Conservation (phyloP, 768 basidiomycete genomes). For the Cyclocybe cylindracea region DNA sequence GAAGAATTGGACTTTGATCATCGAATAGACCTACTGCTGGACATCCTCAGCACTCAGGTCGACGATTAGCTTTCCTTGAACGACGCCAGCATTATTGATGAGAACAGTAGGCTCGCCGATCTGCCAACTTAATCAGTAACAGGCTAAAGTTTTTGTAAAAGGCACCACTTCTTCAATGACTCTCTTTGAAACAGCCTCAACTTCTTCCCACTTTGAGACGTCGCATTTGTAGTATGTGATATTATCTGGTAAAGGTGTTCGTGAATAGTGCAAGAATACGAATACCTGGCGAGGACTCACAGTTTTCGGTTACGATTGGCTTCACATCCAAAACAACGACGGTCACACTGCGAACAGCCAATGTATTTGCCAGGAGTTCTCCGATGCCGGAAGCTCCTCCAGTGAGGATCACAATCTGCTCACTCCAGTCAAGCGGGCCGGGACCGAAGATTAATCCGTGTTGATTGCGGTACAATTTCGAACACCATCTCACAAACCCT, state of each 20-base stretch:
- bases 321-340: slow-evolving; percentile 88
- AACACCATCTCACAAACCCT: slow-evolving; percentile 76
- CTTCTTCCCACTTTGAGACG: slow-evolving; percentile 86
- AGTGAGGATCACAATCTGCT: slow-evolving; percentile 89
- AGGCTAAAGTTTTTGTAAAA: not conserved
- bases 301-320: slow-evolving; percentile 74
- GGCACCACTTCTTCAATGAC: slow-evolving; percentile 72
- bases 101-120: slow-evolving; percentile 88
- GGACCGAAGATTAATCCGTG: slow-evolving; percentile 63
- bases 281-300: slow-evolving; percentile 39
- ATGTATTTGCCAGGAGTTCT: slow-evolving; percentile 82
- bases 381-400: slow-evolving; percentile 95
- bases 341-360: slow-evolving; percentile 78
- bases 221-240: slow-evolving; percentile 90
- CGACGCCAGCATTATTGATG: slow-evolving; percentile 94
- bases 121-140: slow-evolving; percentile 36
- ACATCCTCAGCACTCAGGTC: slow-evolving; percentile 81
- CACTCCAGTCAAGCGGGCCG: slow-evolving; percentile 73
- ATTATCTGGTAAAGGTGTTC: slow-evolving; percentile 50
- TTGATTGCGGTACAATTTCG: slow-evolving; percentile 75
- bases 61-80: slow-evolving; percentile 83
- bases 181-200: slow-evolving; percentile 70
- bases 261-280: not conserved
- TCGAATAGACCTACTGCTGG: slow-evolving; percentile 54
- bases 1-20: not conserved